These are phyloP conservation scores for Nakazawaea anatomiae DNA, from an alignment of 805 yeast genomes.

Conservation along the genomic window DNA sequence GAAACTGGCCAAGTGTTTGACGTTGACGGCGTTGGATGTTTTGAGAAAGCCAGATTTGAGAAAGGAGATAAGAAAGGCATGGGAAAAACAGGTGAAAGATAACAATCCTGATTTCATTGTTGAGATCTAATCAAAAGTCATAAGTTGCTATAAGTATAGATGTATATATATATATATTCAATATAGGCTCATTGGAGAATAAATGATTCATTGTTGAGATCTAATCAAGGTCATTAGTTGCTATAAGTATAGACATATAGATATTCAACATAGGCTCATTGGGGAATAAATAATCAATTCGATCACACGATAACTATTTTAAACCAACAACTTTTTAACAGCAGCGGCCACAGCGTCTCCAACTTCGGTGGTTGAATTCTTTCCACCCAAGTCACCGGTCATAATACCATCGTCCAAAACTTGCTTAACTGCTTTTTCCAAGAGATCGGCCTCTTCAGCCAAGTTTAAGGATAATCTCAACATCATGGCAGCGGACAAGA, in stretches of 20 bases:
- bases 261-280: background rate
- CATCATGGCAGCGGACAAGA: constrained; percentile 97
- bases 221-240: too few relatives aligned
- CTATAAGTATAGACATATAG: background rate
- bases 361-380: constrained; percentile 79
- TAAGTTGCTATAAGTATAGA: background rate
- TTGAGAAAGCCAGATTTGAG: constrained; percentile 13
- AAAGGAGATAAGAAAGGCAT: constrained; percentile 11
- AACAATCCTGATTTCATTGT: constrained; percentile 8
- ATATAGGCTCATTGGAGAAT: too few relatives aligned
- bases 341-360: constrained; percentile 88
- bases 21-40: constrained; percentile 16
- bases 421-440: constrained; percentile 80
- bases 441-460: constrained; percentile 77
- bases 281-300: too few relatives aligned
- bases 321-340: constrained; percentile 48
- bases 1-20: constrained; percentile 16
- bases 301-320: too few relatives aligned
- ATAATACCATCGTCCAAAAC: constrained; percentile 81
- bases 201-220: background rate
- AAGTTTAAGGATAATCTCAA: constrained; percentile 82
- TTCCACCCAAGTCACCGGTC: constrained; percentile 89
- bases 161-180: background rate
- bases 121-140: too few relatives aligned
- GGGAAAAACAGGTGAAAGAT: constrained; percentile 13